Conservation (phyloP, 2,329 filamentous ascomycete genomes). For the Alternaria rosae region DNA sequence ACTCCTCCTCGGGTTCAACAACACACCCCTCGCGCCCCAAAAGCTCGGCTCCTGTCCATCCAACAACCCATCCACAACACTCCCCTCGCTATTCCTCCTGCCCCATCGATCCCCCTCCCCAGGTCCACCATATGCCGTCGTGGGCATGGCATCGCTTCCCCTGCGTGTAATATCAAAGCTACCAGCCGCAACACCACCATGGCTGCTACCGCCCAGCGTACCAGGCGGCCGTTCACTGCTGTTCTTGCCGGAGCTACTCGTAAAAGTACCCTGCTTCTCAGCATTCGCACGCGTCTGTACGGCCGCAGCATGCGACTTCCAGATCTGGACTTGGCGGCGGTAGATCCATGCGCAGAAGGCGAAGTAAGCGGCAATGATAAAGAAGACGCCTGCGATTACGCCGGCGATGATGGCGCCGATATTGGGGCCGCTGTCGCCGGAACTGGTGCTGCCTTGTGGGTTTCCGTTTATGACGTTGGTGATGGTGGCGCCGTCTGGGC, state of each 20-base stretch:
- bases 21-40: conserved; percentile 65
- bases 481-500: conserved; percentile 51
- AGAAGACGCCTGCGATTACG: conserved; percentile 71
- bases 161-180: conserved; percentile 27
- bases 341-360: conserved; percentile 78
- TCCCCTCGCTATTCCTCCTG: conserved; percentile 53
- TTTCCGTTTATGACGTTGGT: conserved; percentile 49
- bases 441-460: conserved; percentile 6
- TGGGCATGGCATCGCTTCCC: conserved; percentile 15
- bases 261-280: conserved; percentile 46
- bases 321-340: conserved; percentile 72
- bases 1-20: conserved; percentile 72
- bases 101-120: conserved; percentile 35
- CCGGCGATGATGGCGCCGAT: conserved; percentile 65
- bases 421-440: conserved; percentile 51
- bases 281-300: conserved; percentile 63
- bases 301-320: conserved; percentile 73
- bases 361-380: conserved; percentile 68
- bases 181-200: conserved; percentile 24
- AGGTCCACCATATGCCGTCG: conserved; percentile 23
- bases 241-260: conserved; percentile 32
- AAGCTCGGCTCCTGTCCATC: conserved; percentile 73
- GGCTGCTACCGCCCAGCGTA: conserved; percentile 23
- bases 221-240: conserved; percentile 32
- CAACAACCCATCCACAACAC: conserved; percentile 65